These are phyloP conservation scores for Diddensiella transvaalensis DNA, from an alignment of 805 yeast species.

Conservation along the genomic window DNA sequence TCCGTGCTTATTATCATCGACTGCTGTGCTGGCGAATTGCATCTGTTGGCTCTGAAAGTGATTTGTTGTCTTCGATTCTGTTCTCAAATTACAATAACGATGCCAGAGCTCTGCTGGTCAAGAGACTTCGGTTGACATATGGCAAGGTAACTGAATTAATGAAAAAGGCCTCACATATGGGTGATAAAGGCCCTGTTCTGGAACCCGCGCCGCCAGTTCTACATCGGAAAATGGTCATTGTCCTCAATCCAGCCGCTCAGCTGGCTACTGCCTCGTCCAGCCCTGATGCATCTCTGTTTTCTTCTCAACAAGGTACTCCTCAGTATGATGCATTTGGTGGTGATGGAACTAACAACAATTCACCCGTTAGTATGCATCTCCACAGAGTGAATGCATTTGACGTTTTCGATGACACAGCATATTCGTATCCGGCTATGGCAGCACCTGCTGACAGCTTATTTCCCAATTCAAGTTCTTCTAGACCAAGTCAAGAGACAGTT, in stretches of 20 bases:
- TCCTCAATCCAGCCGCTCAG: slow-evolving; percentile 21
- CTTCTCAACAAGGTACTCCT: slow-evolving; percentile 4
- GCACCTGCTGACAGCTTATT: slow-evolving; percentile 17
- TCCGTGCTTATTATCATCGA: slow-evolving; percentile 64
- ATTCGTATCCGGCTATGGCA: slow-evolving; percentile 26
- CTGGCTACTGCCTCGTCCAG: background rate
- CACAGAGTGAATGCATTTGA: slow-evolving; percentile 34
- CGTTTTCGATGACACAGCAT: slow-evolving; percentile 37
- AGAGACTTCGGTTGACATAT: slow-evolving; percentile 22
- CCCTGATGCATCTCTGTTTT: slow-evolving; percentile 4
- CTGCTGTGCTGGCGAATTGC: slow-evolving; percentile 64
- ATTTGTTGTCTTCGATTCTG: slow-evolving; percentile 25
- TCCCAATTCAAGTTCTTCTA: background rate
- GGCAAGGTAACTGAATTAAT: slow-evolving; percentile 12
- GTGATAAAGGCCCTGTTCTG: slow-evolving; percentile 18
- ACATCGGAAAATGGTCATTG: slow-evolving; percentile 27
- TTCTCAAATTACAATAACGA: slow-evolving; percentile 27
- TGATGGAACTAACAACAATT: background rate
- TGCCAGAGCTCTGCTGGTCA: slow-evolving; percentile 24
- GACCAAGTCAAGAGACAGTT: slow-evolving; percentile 4
- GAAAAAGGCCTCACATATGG: slow-evolving; percentile 9
- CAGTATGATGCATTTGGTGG: background rate
- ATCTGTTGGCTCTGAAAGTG: slow-evolving; percentile 29
- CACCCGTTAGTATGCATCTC: slow-evolving; percentile 14
- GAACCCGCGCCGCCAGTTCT: slow-evolving; percentile 32